phyloP scores from a whole-genome alignment of 192 early-diverging fungal species.

The Dispira simplex region DNA sequence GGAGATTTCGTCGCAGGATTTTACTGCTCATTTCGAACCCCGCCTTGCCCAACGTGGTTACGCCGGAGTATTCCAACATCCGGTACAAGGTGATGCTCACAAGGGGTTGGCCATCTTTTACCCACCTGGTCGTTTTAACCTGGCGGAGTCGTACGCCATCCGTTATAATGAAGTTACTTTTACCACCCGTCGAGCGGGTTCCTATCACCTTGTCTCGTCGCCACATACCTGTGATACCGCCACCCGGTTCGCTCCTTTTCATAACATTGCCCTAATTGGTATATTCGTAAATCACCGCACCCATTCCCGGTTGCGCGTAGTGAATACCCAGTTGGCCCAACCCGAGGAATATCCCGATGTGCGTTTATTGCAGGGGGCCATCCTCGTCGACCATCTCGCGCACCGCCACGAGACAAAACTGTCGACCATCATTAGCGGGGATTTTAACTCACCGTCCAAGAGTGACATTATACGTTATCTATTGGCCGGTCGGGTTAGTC shows the following conservation, averaged over 20 bases:
- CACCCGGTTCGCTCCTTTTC: background rate
- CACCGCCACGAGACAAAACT: conserved; percentile 10
- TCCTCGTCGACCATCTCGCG: conserved; percentile 9
- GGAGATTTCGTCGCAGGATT: conserved; percentile 6
- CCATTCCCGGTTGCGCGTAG: background rate
- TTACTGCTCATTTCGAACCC: conserved; percentile 6
- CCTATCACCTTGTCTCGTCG: background rate
- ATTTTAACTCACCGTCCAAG: conserved; percentile 10
- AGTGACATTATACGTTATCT: conserved; percentile 9
- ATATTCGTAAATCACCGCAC: conserved; percentile 8
- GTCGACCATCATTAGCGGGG: conserved; percentile 5
- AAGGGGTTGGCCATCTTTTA: conserved; percentile 9
- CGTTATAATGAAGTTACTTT: conserved; percentile 7
- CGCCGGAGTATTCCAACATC: conserved; percentile 10
- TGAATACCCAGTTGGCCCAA: conserved; percentile 6
- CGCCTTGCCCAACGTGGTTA: conserved; percentile 6
- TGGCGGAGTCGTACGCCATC: conserved; percentile 10
- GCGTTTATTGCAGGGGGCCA: background rate
- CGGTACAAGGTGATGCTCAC: background rate
- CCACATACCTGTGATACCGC: background rate
- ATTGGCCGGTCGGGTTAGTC: conserved; percentile 10
- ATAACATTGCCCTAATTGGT: conserved; percentile 6
- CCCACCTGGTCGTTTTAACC: conserved; percentile 2
- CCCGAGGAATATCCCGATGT: background rate
- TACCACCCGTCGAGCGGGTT: background rate